These are phyloP conservation scores for Rhodofomes roseus DNA, from an alignment of 1,284 basidiomycete genomes.

Conservation along the genomic window DNA sequence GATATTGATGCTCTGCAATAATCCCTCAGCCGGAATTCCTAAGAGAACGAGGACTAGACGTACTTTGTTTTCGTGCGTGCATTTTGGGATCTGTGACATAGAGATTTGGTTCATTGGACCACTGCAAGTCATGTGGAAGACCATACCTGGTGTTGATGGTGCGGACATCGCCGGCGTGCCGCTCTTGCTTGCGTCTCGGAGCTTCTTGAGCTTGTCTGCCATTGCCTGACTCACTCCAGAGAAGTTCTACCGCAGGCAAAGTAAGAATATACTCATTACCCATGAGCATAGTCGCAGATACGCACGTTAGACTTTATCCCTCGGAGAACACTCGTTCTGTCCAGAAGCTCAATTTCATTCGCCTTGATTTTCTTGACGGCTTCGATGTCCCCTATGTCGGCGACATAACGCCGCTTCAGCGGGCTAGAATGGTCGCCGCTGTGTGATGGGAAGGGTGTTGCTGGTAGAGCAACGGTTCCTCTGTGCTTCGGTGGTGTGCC, in stretches of 20 bases:
- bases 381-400: conserved; percentile 75
- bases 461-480: conserved; percentile 25
- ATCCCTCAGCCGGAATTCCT: background rate
- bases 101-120: background rate
- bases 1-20: conserved; percentile 60
- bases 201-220: conserved; percentile 72
- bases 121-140: background rate
- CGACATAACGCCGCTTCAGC: conserved; percentile 76
- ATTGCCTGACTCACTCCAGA: conserved; percentile 56
- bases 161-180: conserved; percentile 36
- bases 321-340: conserved; percentile 73
- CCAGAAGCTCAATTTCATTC: conserved; percentile 70
- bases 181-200: conserved; percentile 59
- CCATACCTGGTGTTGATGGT: conserved; percentile 34
- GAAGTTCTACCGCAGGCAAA: conserved; percentile 56
- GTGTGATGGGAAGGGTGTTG: conserved; percentile 33
- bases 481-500: conserved; percentile 50
- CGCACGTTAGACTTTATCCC: conserved; percentile 74
- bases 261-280: background rate
- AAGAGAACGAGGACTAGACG: conserved; percentile 35
- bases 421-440: conserved; percentile 38
- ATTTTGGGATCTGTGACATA: conserved; percentile 44
- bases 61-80: conserved; percentile 59
- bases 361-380: conserved; percentile 79
- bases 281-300: background rate